These are phyloP conservation scores for Dacryopinax primogenitus DNA, from an alignment of 768 basidiomycete genomes.

Conservation along the genomic window DNA sequence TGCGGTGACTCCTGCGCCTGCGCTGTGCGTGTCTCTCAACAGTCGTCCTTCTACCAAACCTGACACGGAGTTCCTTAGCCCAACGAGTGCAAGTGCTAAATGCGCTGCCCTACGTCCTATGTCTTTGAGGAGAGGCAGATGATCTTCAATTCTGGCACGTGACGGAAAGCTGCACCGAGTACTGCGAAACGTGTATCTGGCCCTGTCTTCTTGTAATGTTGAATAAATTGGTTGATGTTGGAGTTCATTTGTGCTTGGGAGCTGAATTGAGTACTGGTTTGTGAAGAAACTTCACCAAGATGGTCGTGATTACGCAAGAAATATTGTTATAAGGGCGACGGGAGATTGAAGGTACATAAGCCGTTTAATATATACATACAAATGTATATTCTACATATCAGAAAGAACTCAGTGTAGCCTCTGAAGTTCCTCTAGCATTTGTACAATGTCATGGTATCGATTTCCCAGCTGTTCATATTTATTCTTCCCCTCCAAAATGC, in stretches of 20 bases:
- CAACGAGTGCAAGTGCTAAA: conserved; percentile 8
- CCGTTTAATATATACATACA: conserved; percentile 10
- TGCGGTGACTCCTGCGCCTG: conserved; percentile 8
- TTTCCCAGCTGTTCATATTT: conserved; percentile 46
- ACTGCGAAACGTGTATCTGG: background rate
- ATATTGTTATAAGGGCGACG: too few species aligned
- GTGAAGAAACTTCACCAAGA: too few species aligned
- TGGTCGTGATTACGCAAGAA: too few species aligned
- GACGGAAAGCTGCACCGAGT: background rate
- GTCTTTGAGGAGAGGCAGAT: background rate
- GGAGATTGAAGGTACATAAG: too few species aligned
- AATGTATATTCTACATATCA: background rate
- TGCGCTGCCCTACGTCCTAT: background rate
- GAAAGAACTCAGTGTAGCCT: conserved; percentile 30
- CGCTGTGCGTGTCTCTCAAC: background rate
- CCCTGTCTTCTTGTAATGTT: background rate
- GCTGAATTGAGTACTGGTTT: too few species aligned
- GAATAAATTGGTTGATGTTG: too few species aligned
- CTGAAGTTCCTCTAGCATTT: conserved; percentile 34
- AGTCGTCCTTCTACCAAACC: background rate
- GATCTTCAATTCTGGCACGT: conserved; percentile 1
- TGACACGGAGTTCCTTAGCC: background rate
- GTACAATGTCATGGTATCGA: conserved; percentile 31
- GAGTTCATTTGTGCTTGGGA: too few species aligned
- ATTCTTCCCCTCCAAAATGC: conserved; percentile 44